These are phyloP conservation scores for Colletotrichum noveboracense DNA, from an alignment of 2,329 filamentous ascomycete species.

Conservation along the genomic window DNA sequence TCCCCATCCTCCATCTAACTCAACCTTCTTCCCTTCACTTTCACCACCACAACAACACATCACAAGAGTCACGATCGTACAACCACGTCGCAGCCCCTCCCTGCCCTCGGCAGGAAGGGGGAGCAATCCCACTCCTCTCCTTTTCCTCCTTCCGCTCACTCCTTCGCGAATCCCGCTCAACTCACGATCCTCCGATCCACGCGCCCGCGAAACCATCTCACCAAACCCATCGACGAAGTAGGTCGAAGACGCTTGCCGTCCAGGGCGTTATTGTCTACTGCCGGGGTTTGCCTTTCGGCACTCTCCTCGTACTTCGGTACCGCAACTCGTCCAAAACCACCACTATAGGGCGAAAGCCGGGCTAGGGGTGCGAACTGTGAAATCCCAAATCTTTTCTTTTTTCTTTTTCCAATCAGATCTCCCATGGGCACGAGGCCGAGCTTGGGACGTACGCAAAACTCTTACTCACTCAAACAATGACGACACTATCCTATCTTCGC, in stretches of 20 bases:
- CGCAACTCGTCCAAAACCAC: background rate
- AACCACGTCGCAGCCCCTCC: background rate
- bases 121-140: background rate
- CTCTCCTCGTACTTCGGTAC: background rate
- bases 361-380: background rate
- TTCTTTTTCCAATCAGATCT: background rate
- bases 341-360: background rate
- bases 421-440: too few species aligned
- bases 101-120: background rate
- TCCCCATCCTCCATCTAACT: background rate
- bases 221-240: background rate
- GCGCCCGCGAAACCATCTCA: background rate
- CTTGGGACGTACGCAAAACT: background rate
- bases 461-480: background rate
- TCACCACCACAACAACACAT: background rate
- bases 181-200: background rate
- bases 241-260: background rate
- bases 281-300: background rate
- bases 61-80: background rate
- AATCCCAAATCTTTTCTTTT: background rate
- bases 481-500: background rate
- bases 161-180: background rate
- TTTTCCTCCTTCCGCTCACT: background rate
- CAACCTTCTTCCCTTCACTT: background rate
- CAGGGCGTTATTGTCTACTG: background rate